A percentile compares a stretch with the other conserved stretches of the same genome.
phyloP scores from a whole-genome alignment of 2,329 filamentous ascomycete species.

The Boeremia exigua region DNA sequence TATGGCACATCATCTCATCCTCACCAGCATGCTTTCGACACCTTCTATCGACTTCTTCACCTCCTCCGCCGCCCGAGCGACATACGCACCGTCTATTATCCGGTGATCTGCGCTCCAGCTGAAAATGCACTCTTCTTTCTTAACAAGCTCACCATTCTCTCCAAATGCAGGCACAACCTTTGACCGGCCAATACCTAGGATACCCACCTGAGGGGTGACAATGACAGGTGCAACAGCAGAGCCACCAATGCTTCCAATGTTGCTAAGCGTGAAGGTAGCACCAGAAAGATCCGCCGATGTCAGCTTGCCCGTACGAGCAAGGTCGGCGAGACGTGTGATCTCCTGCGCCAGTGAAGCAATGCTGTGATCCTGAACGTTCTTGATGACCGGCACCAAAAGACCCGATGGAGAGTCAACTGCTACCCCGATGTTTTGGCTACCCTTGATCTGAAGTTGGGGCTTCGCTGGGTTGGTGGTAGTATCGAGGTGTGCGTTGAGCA shows the following conservation, averaged over 20 bases:
- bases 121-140: conserved; percentile 83
- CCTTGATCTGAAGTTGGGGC: conserved; percentile 77
- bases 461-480: conserved; percentile 63
- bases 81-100: conserved; percentile 91
- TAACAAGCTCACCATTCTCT: conserved; percentile 63
- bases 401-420: conserved; percentile 93
- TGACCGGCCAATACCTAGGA: conserved; percentile 85
- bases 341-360: conserved; percentile 80
- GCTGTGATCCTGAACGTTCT: conserved; percentile 77
- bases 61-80: conserved; percentile 86
- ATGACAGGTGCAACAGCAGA: conserved; percentile 92
- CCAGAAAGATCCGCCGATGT: conserved; percentile 76
- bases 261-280: conserved; percentile 93
- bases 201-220: conserved; percentile 88
- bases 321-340: conserved; percentile 72
- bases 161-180: conserved; percentile 81
- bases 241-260: conserved; percentile 94
- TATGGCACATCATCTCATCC: conserved; percentile 43
- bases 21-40: conserved; percentile 85
- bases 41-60: conserved; percentile 81
- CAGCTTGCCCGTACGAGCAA: conserved; percentile 78
- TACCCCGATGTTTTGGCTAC: conserved; percentile 91
- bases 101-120: conserved; percentile 97
- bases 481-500: conserved; percentile 88
- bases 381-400: conserved; percentile 89